A percentile compares a stretch with the other conserved stretches of the same genome.
Evolutionary conservation across 805 yeast species (phyloP).

Genomic region (Cyberlindnera subsufficiens): DNA sequence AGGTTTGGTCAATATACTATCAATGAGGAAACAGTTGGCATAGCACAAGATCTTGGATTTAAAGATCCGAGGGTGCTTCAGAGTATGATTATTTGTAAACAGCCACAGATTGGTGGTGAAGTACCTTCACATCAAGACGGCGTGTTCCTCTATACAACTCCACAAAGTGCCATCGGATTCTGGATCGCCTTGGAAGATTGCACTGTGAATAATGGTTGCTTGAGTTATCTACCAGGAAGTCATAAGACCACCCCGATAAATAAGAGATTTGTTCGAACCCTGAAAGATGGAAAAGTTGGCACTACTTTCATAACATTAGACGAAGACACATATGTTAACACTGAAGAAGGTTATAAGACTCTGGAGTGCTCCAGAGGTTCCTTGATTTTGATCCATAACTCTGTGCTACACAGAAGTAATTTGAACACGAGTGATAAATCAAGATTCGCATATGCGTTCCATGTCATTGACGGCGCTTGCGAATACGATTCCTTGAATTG

Average conservation of each 20-base stretch:
- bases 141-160: conserved; percentile 64
- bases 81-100: conserved; percentile 75
- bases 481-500: conserved; percentile 63
- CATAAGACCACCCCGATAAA: conserved; percentile 52
- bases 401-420: conserved; percentile 68
- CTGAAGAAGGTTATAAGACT: conserved; percentile 35
- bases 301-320: conserved; percentile 44
- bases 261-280: conserved; percentile 55
- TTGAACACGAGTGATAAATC: conserved; percentile 48
- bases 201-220: conserved; percentile 59
- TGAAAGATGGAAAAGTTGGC: conserved; percentile 46
- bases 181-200: conserved; percentile 83
- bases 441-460: conserved; percentile 76
- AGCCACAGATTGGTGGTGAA: conserved; percentile 64
- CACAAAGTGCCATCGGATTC: conserved; percentile 68
- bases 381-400: conserved; percentile 63
- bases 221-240: conserved; percentile 64
- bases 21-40: conserved; percentile 39
- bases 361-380: conserved; percentile 70
- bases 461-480: conserved; percentile 62
- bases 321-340: conserved; percentile 21
- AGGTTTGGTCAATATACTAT: conserved; percentile 45
- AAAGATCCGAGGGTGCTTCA: conserved; percentile 69
- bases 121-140: conserved; percentile 81
- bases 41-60: conserved; percentile 48